These are phyloP conservation scores for Calamus simplicifolius DNA, from an alignment of 176 grass and related monocot species.

Conservation along the genomic window DNA sequence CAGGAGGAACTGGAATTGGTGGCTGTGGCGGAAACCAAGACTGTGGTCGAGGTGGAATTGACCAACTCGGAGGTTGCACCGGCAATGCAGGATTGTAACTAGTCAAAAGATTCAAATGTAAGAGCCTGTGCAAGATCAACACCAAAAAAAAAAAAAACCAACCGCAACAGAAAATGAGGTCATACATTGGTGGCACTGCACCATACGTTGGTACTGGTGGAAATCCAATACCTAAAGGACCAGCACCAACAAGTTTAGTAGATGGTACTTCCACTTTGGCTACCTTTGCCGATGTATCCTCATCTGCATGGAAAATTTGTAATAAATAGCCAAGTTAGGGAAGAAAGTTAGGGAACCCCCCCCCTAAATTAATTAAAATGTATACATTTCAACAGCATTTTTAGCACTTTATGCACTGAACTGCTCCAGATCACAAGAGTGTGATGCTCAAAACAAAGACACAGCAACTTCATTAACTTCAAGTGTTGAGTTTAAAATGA, in stretches of 20 bases:
- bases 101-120: constrained; percentile 16
- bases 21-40: constrained; percentile 64
- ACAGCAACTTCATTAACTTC: too few species aligned
- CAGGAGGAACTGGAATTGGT: constrained; percentile 38
- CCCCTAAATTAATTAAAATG: too few species aligned
- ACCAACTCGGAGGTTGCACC: constrained; percentile 50
- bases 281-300: constrained; percentile 62
- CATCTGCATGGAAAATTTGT: constrained; percentile 41
- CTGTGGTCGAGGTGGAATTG: constrained; percentile 30
- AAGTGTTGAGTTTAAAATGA: too few species aligned
- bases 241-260: constrained; percentile 35
- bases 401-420: too few species aligned
- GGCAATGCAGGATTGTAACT: constrained; percentile 80
- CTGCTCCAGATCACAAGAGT: too few species aligned
- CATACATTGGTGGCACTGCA: constrained; percentile 65
- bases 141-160: not conserved
- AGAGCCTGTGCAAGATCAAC: not conserved
- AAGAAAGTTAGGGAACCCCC: too few species aligned
- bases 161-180: not conserved
- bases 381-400: too few species aligned
- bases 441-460: too few species aligned
- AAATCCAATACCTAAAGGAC: constrained; percentile 43
- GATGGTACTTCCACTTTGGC: constrained; percentile 69
- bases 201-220: constrained; percentile 54
- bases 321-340: too few species aligned